These are phyloP conservation scores for Zhuliangozyma parablackwelliae DNA, from an alignment of 1,139 yeast genomes.

Conservation along the genomic window DNA sequence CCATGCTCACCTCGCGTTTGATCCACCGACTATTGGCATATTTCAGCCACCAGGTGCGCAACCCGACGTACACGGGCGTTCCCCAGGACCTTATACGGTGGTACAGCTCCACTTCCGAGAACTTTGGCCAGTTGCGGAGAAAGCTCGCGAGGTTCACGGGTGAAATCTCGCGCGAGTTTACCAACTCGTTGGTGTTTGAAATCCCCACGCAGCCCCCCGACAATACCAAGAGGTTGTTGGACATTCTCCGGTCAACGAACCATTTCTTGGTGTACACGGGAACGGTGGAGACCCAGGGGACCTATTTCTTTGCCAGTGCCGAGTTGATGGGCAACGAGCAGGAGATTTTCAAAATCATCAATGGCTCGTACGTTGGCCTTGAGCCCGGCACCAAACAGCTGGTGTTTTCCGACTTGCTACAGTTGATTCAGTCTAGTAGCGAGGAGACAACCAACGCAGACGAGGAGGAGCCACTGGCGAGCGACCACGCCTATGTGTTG, in stretches of 20 bases:
- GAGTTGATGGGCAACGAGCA: constrained; percentile 45
- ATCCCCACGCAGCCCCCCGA: constrained; percentile 47
- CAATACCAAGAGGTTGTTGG: constrained; percentile 52
- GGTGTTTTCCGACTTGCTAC: constrained; percentile 30
- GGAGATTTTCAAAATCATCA: constrained; percentile 40
- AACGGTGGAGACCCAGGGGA: constrained; percentile 68
- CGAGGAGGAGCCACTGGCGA: constrained; percentile 7
- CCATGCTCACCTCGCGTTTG: constrained; percentile 61
- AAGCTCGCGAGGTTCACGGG: constrained; percentile 75
- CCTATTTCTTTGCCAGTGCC: constrained; percentile 66
- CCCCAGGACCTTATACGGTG: constrained; percentile 68
- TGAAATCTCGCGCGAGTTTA: constrained; percentile 65
- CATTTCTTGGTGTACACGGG: constrained; percentile 81
- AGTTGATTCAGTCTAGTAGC: constrained; percentile 13
- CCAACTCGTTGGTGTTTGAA: constrained; percentile 69
- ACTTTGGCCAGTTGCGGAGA: constrained; percentile 80
- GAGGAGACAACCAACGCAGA: constrained; percentile 8
- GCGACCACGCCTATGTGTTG: constrained; percentile 54
- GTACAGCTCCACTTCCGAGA: constrained; percentile 80
- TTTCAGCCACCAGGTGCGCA: constrained; percentile 65
- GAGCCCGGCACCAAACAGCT: constrained; percentile 25
- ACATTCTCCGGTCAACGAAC: constrained; percentile 54
- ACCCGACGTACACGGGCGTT: constrained; percentile 47
- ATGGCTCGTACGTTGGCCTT: constrained; percentile 40
- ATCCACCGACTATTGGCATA: constrained; percentile 67